Evolutionary conservation across 257 asterid species (phyloP).

Genomic region (Solanum habrochaites): DNA sequence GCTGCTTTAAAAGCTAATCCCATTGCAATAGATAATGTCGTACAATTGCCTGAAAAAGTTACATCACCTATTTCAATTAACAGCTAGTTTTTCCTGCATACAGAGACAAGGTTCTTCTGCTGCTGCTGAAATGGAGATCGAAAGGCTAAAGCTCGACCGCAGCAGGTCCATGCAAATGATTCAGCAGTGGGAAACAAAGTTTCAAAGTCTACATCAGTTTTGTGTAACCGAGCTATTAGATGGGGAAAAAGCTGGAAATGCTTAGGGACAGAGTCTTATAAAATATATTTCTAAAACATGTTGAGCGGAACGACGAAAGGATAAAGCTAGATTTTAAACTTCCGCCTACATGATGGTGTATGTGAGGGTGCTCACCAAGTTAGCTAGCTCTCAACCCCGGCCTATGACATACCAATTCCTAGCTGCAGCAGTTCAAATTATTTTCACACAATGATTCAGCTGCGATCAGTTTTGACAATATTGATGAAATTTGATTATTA

Average conservation of each 20-base stretch:
- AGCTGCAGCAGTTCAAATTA: background rate
- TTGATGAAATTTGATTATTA: background rate
- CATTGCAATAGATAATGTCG: background rate
- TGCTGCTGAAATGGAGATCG: slow-evolving; percentile 65
- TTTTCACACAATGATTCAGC: background rate
- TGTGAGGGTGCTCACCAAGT: background rate
- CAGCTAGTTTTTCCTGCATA: background rate
- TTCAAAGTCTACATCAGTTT: slow-evolving; percentile 44
- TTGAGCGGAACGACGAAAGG: background rate
- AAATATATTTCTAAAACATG: background rate
- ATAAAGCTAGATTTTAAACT: background rate
- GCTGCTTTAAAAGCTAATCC: background rate
- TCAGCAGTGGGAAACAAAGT: slow-evolving; percentile 56
- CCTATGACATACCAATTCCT: background rate
- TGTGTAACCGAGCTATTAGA: slow-evolving; percentile 61
- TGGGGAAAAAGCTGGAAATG: slow-evolving; percentile 20
- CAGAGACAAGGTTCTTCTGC: slow-evolving; percentile 76
- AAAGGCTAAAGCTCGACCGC: slow-evolving; percentile 46
- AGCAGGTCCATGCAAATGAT: slow-evolving; percentile 45
- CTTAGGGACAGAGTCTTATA: slow-evolving; percentile 4
- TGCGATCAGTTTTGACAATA: background rate
- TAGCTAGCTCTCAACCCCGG: background rate
- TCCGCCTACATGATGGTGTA: background rate
- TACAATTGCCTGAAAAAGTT: background rate
- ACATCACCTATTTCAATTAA: background rate